Base-by-base conservation (phyloP, 2,329 filamentous ascomycete genomes). In the Juglanconis oblonga region DNA sequence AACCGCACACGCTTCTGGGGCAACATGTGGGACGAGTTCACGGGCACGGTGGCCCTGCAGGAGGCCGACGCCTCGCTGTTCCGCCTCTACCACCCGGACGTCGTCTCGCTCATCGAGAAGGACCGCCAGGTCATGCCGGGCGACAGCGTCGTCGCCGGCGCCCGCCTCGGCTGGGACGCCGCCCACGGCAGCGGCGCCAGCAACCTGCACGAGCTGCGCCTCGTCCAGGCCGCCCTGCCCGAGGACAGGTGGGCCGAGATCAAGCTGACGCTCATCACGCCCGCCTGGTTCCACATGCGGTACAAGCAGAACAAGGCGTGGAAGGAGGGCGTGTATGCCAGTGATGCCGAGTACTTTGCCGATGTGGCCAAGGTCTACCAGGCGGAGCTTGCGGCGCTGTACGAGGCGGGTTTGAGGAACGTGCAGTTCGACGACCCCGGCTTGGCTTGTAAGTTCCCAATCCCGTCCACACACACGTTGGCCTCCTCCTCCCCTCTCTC, bases 341-440 rank as follows among this genome's bases (percentile, higher is more conserved):
- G 76, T 58, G 82, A 86, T 56, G 78, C 79, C 64, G 85, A 87
- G 67, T 88, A 88, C 71, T 88, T 88, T 69, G 76, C 74, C 47
- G 86, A 88, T 63, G 85, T 88, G 29, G 85, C 86, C 65, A 84
- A 82, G 73, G 85, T 86, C 17, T 89, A 88, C 70, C 82, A 85
- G 67, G 80, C 74, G n/a, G 86, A 89, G 71, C 73, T 89, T 53
- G 78, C 79, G 60, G 77, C 82, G 67, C 75, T 88, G 11, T 87
- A 88, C 69, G 77, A 85, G 58, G 83, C 83, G 17, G 86, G 86
- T 1, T 76, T 87, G 64, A 76, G 86, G 33, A 88, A 88, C 65
- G 82, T 88, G n/a, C 86, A 88, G 69, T 87, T 87, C 52, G 86
- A 88, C 64, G 86, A 88, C 68, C 86, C 86, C 1, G 84, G 86